Evolutionary conservation across 441 rosid species (phyloP), one percentile per base, ranked within the genome.

Genomic region (Jatropha podagrica): DNA sequence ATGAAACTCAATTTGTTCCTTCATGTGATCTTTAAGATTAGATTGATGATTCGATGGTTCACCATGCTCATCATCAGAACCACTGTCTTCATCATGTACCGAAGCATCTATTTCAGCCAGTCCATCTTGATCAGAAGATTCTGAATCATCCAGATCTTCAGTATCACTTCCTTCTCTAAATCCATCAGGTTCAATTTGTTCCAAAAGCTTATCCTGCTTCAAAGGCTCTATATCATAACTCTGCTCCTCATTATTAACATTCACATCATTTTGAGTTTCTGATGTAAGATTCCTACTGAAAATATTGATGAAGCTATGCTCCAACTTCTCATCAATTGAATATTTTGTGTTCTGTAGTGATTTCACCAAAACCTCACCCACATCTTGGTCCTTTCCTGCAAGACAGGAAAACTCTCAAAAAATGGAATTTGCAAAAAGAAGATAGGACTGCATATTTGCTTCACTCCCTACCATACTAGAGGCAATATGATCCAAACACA

Each of bases 271-370:
- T 65, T 77, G 76, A 73, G 73, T 70, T 82, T 82, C 87, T 44
- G 85, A 82, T 61, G 74, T 73, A 49, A 49, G 77, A 69, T 85
- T 85, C 85, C 83, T 80, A 74, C 96, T 72, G 73, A 93, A 93
- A 75, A 91, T 81, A 75, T 76, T 82, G 76, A 95, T 93, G 82
- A 83, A 86, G 82, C 97, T 92, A 69, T 88, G 85, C 38, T 86
- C 91, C 65, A 95, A 78, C 80, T 93, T 92, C 84, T 95, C 98
- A 76, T 92, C 93, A 79, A 93, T 83, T 40, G 95, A 88, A 83
- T 88, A 93, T 77, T 89, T 92, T 71, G 95, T 84, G 72, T 85
- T 88, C 82, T 93, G 98, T 58, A 95, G 89, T 48, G 97, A 89
- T 82, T 85, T 95, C 44, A 95, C 94, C 86, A 95, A 71, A 63